phyloP scores from a whole-genome alignment of 2,329 filamentous ascomycete genomes.

The Botrytis tulipae region DNA sequence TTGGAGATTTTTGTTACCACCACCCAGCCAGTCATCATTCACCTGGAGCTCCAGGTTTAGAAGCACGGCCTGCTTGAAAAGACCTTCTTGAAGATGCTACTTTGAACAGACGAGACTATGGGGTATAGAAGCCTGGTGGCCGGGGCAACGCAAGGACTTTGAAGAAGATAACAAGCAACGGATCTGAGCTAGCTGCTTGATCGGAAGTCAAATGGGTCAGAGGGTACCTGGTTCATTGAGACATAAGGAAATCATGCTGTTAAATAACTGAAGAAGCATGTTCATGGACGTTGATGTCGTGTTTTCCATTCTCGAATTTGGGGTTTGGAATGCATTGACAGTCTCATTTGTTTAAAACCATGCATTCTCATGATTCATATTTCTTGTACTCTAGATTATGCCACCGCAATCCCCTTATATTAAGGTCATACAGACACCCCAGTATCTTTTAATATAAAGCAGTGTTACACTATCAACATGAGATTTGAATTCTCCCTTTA shows the following conservation, averaged over 20 bases:
- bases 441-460: neutral
- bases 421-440: no score
- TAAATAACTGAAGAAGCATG: neutral
- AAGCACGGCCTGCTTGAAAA: constrained; percentile 7
- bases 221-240: neutral
- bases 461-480: neutral
- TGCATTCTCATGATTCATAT: neutral
- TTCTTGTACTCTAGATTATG: neutral
- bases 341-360: neutral
- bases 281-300: neutral
- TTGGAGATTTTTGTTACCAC: neutral
- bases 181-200: constrained; percentile 24
- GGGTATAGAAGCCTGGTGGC: neutral
- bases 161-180: neutral
- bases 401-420: no score
- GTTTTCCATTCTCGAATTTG: neutral
- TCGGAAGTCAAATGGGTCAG: neutral
- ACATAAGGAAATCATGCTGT: neutral
- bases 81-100: constrained; percentile 31
- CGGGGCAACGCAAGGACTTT: neutral
- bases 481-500: neutral
- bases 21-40: neutral
- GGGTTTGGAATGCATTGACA: fast-evolving
- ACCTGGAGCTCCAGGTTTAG: no score
- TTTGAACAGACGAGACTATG: constrained; percentile 24